Evolutionary conservation across 2,329 filamentous ascomycete genomes (phyloP), one percentile per base, ranked within the genome.

Genomic region (Huntiella omanensis): DNA sequence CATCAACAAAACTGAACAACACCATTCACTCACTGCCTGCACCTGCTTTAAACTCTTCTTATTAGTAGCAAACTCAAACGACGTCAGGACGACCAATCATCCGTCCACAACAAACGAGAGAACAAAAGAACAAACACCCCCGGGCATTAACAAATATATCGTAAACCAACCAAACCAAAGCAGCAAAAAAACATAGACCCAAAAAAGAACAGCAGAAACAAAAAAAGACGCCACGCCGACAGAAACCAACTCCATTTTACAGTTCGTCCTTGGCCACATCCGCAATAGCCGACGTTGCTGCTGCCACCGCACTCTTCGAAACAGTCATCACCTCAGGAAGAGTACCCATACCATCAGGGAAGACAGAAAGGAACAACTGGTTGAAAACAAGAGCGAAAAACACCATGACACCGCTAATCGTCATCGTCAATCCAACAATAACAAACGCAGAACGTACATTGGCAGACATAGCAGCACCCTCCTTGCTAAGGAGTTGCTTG

Each of bases 371-470:
- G 16, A 51, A 43, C 32, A 49, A 33, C 10, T 41, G 33, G 40
- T 51, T 52, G 19, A 50, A 49, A 15, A 39, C 33, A 33, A 46
- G 49, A 13, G 51, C 51, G 33, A 47, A 39, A 22, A 33, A 45
- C 34, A 51, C 38, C 47, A 51, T 19, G 17, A 46, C 13, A 22
- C 32, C 11, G 12, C 85, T 80, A 36, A 95, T 73, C 34, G 87
- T 56, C 35, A 77, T 54, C 53, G 96, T 65, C n/a, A 80, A 77
- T 19, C 67, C 63, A 33, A 88, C 55, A 5, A 86, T 77, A 36
- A 79, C 73, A 16, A 67, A 57, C 35, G 82, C 64, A 55, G 96
- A 70, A 56, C 82, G 73, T 54, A 75, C 64, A 6, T 69, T 70
- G 56, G 83, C 77, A 51, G 74, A 68, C 6, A 73, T 57, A 50